Conservation (phyloP, 139 green algal species). For the Gonium pectorale region DNA sequence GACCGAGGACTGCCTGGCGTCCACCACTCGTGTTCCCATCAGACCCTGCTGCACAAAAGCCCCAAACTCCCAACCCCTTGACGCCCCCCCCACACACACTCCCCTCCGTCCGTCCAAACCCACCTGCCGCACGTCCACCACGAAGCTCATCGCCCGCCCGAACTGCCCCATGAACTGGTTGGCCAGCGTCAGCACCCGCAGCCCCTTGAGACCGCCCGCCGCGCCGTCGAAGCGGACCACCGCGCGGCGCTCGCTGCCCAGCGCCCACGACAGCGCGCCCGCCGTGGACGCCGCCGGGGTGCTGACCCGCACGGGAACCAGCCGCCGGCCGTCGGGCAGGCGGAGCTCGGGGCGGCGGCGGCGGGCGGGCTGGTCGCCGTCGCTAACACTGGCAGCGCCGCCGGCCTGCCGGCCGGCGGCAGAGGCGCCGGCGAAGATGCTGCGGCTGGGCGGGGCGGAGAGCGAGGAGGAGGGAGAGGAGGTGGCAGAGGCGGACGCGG, state of each 20-base stretch:
- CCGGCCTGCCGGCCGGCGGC: too few relatives aligned
- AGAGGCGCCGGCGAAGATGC: too few relatives aligned
- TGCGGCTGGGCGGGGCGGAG: too few relatives aligned
- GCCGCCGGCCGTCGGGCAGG: slow-evolving; percentile 27
- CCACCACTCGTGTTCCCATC: too few relatives aligned
- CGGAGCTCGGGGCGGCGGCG: not conserved
- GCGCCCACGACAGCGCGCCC: not conserved
- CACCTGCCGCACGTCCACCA: slow-evolving; percentile 6
- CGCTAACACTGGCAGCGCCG: too few relatives aligned
- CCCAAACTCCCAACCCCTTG: not conserved
- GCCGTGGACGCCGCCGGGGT: not conserved
- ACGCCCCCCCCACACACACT: not conserved
- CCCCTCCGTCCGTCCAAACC: not conserved
- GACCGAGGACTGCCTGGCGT: too few relatives aligned
- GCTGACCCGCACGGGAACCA: not conserved
- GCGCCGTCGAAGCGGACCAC: slow-evolving; percentile 16
- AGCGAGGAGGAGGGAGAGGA: too few relatives aligned
- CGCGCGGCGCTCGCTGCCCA: not conserved
- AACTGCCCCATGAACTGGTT: slow-evolving; percentile 6
- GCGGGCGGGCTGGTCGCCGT: not conserved
- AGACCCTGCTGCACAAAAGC: too few relatives aligned
- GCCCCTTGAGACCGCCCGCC: not conserved
- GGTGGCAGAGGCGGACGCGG: too few relatives aligned
- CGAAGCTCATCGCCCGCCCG: slow-evolving; percentile 2
- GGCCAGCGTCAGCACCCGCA: slow-evolving; percentile 34